phyloP scores from a whole-genome alignment of 2,329 filamentous ascomycete species.

The Talaromyces rugulosus region DNA sequence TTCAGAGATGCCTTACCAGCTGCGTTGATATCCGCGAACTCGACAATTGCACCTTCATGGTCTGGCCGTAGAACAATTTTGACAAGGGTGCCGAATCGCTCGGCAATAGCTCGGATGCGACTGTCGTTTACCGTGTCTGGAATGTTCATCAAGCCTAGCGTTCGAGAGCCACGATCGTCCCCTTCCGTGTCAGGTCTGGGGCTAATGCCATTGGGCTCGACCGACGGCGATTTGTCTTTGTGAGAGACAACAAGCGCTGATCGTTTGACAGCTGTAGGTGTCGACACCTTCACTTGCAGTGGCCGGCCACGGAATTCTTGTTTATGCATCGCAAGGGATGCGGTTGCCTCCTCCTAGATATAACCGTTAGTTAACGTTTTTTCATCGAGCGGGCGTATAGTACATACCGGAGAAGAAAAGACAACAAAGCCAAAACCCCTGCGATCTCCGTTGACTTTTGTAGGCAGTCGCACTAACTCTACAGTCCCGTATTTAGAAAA shows the following conservation, averaged over 20 bases:
- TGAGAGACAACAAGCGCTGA: slow-evolving; percentile 43
- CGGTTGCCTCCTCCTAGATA: slow-evolving; percentile 58
- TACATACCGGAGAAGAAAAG: slow-evolving; percentile 59
- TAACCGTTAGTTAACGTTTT: neutral
- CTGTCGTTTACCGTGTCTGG: slow-evolving; percentile 91
- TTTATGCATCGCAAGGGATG: slow-evolving; percentile 65
- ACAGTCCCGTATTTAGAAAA: slow-evolving; percentile 76
- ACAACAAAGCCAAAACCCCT: slow-evolving; percentile 78
- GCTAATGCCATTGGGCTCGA: slow-evolving; percentile 28
- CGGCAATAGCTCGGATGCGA: slow-evolving; percentile 69
- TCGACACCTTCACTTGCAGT: slow-evolving; percentile 59
- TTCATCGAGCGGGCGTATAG: neutral
- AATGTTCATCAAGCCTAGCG: slow-evolving; percentile 76
- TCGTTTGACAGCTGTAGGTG: slow-evolving; percentile 40
- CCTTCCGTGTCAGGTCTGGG: slow-evolving; percentile 33
- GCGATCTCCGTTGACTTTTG: slow-evolving; percentile 62
- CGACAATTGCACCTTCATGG: slow-evolving; percentile 80
- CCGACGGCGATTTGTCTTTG: slow-evolving; percentile 32
- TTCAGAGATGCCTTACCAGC: slow-evolving; percentile 58
- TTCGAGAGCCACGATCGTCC: slow-evolving; percentile 56
- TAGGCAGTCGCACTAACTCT: slow-evolving; percentile 66
- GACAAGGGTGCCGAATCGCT: slow-evolving; percentile 65
- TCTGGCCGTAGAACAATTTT: slow-evolving; percentile 77
- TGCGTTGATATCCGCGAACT: slow-evolving; percentile 66
- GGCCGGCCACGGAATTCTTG: slow-evolving; percentile 65